Base-by-base conservation (phyloP, 2,329 filamentous ascomycete genomes). In the Fonsecaea pugnacius region DNA sequence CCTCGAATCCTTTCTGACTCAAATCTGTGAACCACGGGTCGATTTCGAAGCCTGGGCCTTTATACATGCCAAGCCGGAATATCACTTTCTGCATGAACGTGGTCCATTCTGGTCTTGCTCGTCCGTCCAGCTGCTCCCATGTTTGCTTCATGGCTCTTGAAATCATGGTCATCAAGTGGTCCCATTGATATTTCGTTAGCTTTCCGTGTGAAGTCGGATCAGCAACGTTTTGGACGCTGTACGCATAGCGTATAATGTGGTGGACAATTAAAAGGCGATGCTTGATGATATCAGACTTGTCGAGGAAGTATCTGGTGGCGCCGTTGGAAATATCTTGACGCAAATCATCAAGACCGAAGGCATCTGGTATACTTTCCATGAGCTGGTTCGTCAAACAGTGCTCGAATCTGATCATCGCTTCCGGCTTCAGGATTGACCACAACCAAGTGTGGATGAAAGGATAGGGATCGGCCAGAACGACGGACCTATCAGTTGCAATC, bases 161-260 rank as follows among this genome's bases (percentile, higher is more conserved):
- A n/a, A 70, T 70, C 27, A 46, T 57, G 16, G 24, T 50, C 40
- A 68, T 56, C 21, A 70, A 52, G 38, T 55, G 27, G 27, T 60
- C 43, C 48, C 55, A 60, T 38, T 64, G 46, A 18, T n/a, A 24
- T 36, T 59, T 59, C 32, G 52, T 59, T 21, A 66, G 56, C 21
- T 36, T 43, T 24, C 53, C 46, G 43, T 27, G 36, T 40, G 38
- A 32, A 24, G 40, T 18, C 8, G 14, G 50, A 30, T 66, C 60
- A 12, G 50, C 36, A 21, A 35, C 46, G 30, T 38, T 16, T 36
- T 60, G 62, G 3, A 64, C 30, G 35, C 54, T 30, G 32, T 65
- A 58, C 35, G 67, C 60, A 50, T 33, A 55, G 27, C 62, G 64
- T 16, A 70, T 56, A 53, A 70, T 43, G 35, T 68, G 64, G 35